Evolutionary conservation across 2,329 filamentous ascomycete species (phyloP), one percentile per base, ranked within the genome.

Genomic region (Neofusicoccum sp.): DNA sequence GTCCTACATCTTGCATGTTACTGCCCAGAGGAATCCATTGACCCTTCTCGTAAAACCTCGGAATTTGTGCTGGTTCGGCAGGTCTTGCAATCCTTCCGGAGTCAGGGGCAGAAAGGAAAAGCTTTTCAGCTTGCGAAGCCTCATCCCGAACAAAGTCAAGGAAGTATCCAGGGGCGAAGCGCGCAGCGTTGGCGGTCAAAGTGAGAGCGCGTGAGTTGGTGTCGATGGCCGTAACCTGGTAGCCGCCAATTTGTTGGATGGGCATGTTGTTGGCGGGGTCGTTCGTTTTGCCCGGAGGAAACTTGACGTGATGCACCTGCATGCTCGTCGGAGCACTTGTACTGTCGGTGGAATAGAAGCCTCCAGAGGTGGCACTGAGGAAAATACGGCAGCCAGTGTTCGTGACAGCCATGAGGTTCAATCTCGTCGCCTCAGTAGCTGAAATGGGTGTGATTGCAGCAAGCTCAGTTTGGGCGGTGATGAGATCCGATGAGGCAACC

Each of bases 231-330:
- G 48, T 41, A 11, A 36, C 45, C 28, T 58, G 53, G 28, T 62
- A 62, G 38, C 38, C 49, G 4, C 53, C 60, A 4, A 61, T 41
- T 43, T 56, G 51, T 28, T 47, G 60, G 28, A 54, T 31, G 14
- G 43, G 49, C 3, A 33, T n/a, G 14, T 67, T 53, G 16, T 66
- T 65, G 49, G 60, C 33, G 64, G 69, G 34, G 26, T 65, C 53
- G 40, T 45, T 41, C 28, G 43, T 43, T 28, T 70, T 67, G 40
- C 79, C 74, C 0, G 95, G 95, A 1, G 96, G 95, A 62, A 96
- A 96, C 71, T 95, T 96, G 75, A 99, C 91, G 70, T 96, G 95
- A 67, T 96, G 89, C n/a, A 97, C 87, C 74, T 97, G 93, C 91
- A 99, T 97, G 75, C 91, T 97, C 67, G 90, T 93, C 0, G 95